Base-by-base conservation (phyloP, 164 flowering plant genomes). In the Macadamia tetraphylla region DNA sequence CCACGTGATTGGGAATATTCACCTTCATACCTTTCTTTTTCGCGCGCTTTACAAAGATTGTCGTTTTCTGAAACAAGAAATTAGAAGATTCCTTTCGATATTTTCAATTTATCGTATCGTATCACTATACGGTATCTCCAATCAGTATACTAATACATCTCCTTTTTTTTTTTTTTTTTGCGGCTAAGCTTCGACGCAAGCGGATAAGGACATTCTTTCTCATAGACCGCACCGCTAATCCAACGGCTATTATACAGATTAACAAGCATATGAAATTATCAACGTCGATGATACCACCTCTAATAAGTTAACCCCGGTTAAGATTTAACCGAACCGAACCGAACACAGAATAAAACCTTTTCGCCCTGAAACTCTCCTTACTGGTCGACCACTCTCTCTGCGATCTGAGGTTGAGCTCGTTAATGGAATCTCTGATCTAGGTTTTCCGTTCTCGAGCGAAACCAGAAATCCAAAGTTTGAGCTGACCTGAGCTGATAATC, bases 121-220 rank as follows among this genome's bases (percentile, higher is more conserved):
- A 35, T 5, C 40, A 35, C 5, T 65, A 17, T 59, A 3, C 46
- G 55, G 60, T 63, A 23, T 23, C 23, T 23, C 23, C 23, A 23
- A 23, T 65, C 30, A 62, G 55, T 52, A 60, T 52, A 58, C 46
- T 75, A 58, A 75, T 71, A 65, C 74, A 70, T 75, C 79, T 82
- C 74, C 83, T 2, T 46, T 46, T 46, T 43, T 52, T 52, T 17
- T 17, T 3, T 1, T 9, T 52, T 53, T 53, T 53, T 14, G 87
- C 87, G 87, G 85, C 68, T 75, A 75, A 74, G 57, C 71, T 78
- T 78, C 79, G 69, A 69, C 76, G 71, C 67, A 69, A 75, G 48
- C 56, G 86, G 89, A 85, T 84, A 83, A 85, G 85, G 46, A 55
- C 32, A 18, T 29, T 32, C 29, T 31, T 70, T 52, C 67, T 14